Conservation (phyloP, 208 protist genomes). For the Acanthamoeba sp. region DNA sequence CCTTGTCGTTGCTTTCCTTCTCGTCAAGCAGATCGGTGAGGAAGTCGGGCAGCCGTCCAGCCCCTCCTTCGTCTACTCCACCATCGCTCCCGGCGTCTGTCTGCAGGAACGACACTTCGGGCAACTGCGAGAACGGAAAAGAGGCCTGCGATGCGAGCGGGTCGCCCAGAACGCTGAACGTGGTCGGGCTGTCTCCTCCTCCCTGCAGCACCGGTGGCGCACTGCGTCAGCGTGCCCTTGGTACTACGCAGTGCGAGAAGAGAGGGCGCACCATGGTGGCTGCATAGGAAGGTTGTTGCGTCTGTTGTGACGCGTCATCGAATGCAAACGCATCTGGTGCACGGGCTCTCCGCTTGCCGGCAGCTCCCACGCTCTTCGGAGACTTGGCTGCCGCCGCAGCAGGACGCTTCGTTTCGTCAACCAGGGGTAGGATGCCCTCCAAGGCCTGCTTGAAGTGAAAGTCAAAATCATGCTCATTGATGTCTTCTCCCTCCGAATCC, state of each 20-base stretch:
- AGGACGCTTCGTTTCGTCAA: not conserved
- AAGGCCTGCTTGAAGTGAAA: not conserved
- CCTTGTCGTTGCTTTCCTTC: not conserved
- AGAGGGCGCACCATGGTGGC: not conserved
- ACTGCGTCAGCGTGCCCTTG: not conserved
- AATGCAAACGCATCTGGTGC: conserved; percentile 13
- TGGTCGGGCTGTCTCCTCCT: not conserved
- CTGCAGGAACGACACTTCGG: not conserved
- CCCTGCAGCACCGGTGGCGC: not conserved
- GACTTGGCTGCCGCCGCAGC: not conserved
- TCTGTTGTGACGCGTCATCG: conserved; percentile 14
- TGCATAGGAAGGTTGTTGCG: not conserved
- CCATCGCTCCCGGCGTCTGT: not conserved
- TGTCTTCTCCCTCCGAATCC: not conserved
- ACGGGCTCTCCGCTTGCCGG: not conserved
- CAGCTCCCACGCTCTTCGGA: not conserved
- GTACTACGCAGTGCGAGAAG: not conserved
- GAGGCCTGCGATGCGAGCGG: conserved; percentile 40
- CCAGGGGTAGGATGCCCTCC: not conserved
- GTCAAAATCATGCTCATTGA: not conserved
- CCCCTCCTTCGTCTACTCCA: not conserved
- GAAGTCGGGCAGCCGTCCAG: not conserved
- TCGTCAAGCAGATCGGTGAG: conserved; percentile 19
- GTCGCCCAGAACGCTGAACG: not conserved
- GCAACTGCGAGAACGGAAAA: conserved; percentile 39